Evolutionary conservation across 1,284 basidiomycete species (phyloP).

Genomic region (Flammula alnicola): DNA sequence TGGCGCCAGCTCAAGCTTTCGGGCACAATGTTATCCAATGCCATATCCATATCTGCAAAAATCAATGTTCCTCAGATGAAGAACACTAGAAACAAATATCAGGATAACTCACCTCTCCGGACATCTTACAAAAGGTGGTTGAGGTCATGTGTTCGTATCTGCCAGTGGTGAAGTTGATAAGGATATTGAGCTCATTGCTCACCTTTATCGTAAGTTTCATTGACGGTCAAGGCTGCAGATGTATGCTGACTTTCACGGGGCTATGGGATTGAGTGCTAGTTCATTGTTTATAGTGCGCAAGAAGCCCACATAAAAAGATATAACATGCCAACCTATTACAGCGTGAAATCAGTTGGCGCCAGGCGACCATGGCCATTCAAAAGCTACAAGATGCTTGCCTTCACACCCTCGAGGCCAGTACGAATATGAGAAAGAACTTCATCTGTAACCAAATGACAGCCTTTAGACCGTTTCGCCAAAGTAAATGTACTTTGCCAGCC

Average conservation of each 20-base stretch:
- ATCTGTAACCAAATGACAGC: conserved; percentile 88
- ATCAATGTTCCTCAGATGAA: not conserved
- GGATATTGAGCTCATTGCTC: not conserved
- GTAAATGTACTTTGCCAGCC: conserved; percentile 92
- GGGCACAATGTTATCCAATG: conserved; percentile 86
- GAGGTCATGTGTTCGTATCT: too few species aligned
- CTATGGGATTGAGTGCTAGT: not conserved
- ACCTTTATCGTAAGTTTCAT: conserved; percentile 85
- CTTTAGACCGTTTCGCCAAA: conserved; percentile 61
- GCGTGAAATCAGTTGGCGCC: not conserved
- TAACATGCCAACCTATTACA: conserved; percentile 62
- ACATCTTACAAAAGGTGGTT: too few species aligned
- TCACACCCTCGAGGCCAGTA: conserved; percentile 72
- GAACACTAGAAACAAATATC: not conserved
- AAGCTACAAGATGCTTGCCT: conserved; percentile 47
- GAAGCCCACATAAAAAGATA: conserved; percentile 72
- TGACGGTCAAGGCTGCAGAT: conserved; percentile 86
- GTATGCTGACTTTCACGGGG: conserved; percentile 72
- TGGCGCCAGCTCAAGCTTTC: conserved; percentile 88
- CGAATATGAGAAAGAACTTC: conserved; percentile 76
- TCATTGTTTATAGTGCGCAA: not conserved
- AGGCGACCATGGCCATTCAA: too few species aligned
- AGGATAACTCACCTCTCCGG: conserved; percentile 28
- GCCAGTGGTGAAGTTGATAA: too few species aligned
- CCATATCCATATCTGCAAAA: conserved; percentile 78